Conservation (phyloP, 2,329 filamentous ascomycete genomes). For the Penicillium sp. region DNA sequence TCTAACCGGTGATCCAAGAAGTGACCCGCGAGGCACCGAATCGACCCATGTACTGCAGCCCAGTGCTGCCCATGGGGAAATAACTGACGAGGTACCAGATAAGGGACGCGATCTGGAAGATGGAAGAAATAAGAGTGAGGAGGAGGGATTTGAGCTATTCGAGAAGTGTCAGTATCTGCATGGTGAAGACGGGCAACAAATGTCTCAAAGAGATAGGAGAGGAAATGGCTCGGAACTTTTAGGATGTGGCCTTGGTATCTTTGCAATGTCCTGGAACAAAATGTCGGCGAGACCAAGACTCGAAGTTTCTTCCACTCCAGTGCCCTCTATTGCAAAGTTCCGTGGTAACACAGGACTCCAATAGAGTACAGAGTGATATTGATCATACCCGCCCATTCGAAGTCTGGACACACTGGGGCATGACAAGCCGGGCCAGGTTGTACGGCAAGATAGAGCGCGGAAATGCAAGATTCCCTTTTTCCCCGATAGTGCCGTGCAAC, state of each 20-base stretch:
- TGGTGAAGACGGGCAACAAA: too few species aligned
- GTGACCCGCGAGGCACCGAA: conserved; percentile 80
- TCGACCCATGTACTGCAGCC: conserved; percentile 75
- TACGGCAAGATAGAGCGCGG: conserved; percentile 13
- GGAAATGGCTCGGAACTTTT: too few species aligned
- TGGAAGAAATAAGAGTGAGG: conserved; percentile 75
- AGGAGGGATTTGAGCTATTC: conserved; percentile 71
- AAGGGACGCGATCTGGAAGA: conserved; percentile 76
- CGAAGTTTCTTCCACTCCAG: conserved; percentile 5
- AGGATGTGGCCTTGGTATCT: too few species aligned
- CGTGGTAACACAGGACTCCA: neutral
- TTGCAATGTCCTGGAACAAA: conserved; percentile 1
- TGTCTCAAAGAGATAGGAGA: too few species aligned
- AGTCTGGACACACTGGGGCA: neutral
- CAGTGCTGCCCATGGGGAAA: conserved; percentile 91
- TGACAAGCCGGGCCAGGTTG: conserved; percentile 12
- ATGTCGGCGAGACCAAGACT: conserved; percentile 12
- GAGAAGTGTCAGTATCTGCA: conserved; percentile 24
- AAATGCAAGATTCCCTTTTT: conserved; percentile 19
- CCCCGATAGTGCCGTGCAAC: conserved; percentile 14
- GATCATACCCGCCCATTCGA: conserved; percentile 1
- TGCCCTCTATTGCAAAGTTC: neutral
- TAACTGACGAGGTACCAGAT: conserved; percentile 95
- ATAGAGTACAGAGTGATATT: conserved; percentile 3
- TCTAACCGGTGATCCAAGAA: conserved; percentile 75